These are phyloP conservation scores for Alternaria sp. DNA, from an alignment of 2,329 filamentous ascomycete species.

Conservation along the genomic window DNA sequence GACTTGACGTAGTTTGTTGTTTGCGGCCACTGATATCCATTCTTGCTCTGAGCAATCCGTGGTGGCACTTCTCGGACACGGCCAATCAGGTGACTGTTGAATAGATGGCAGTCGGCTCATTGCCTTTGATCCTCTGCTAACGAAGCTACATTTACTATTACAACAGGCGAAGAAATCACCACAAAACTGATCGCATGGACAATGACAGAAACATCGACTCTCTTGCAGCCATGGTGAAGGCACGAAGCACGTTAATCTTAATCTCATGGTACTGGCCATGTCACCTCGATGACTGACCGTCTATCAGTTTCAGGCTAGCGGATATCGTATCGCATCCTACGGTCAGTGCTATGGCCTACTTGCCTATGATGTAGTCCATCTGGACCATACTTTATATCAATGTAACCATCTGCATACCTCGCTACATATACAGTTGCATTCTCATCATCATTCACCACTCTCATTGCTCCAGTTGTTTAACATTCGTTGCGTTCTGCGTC, in stretches of 20 bases:
- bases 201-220: conserved; percentile 44
- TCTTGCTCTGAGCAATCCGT: conserved; percentile 49
- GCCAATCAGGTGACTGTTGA: conserved; percentile 49
- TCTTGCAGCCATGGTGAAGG: conserved; percentile 29
- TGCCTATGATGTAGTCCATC: conserved; percentile 38
- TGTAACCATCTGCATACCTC: conserved; percentile 35
- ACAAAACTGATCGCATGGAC: conserved; percentile 43
- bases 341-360: conserved; percentile 31
- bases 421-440: conserved; percentile 46
- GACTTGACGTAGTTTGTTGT: conserved; percentile 44
- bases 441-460: conserved; percentile 43
- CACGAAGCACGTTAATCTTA: conserved; percentile 46
- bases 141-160: conserved; percentile 48
- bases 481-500: conserved; percentile 52
- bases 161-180: conserved; percentile 36
- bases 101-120: conserved; percentile 41
- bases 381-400: conserved; percentile 45
- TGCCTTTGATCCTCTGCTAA: conserved; percentile 53
- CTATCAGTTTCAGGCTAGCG: conserved; percentile 39
- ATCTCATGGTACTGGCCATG: conserved; percentile 43
- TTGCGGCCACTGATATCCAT: conserved; percentile 50
- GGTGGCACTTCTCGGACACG: conserved; percentile 47
- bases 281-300: conserved; percentile 42
- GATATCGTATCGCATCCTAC: conserved; percentile 42
- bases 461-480: conserved; percentile 56